Conservation (phyloP, 257 asterid genomes). For the Phtheirospermum japonicum region DNA sequence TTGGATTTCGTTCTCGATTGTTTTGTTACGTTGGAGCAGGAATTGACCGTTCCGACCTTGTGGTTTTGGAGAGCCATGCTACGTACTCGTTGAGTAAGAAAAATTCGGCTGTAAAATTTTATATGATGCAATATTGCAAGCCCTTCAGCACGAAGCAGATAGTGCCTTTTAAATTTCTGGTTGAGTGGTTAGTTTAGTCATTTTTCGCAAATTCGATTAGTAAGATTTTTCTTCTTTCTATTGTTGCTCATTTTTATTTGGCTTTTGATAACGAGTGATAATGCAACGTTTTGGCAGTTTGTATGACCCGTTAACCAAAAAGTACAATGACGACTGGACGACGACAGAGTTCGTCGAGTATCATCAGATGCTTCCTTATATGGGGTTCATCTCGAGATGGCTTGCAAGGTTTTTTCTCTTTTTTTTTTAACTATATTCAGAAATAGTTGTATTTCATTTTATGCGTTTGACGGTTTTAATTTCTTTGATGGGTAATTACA, state of each 20-base stretch:
- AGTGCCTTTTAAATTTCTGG: conserved; percentile 42
- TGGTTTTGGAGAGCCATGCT: conserved; percentile 55
- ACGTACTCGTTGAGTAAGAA: conserved; percentile 58
- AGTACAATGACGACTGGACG: conserved; percentile 37
- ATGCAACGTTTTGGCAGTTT: conserved; percentile 39
- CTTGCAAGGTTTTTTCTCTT: conserved; percentile 33
- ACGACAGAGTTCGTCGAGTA: conserved; percentile 40
- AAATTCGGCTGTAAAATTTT: conserved; percentile 54
- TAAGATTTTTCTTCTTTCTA: not conserved
- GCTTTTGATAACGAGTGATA: conserved; percentile 14
- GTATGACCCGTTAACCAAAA: conserved; percentile 53
- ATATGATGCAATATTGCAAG: conserved; percentile 45
- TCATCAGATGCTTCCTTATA: conserved; percentile 63
- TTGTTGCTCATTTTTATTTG: not conserved
- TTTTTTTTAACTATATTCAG: too few relatives aligned
- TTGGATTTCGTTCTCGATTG: too few relatives aligned
- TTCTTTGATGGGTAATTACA: too few relatives aligned
- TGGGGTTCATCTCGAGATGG: conserved; percentile 47
- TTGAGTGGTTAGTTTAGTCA: conserved; percentile 48
- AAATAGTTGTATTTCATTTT: too few relatives aligned
- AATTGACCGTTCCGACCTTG: conserved; percentile 41
- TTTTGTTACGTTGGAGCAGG: conserved; percentile 54
- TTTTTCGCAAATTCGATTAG: too few relatives aligned
- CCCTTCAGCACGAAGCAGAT: conserved; percentile 28
- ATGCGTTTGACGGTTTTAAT: too few relatives aligned